Evolutionary conservation across 257 asterid species (phyloP), one percentile per base, ranked within the genome.

Genomic region (Nicotiana attenuata): DNA sequence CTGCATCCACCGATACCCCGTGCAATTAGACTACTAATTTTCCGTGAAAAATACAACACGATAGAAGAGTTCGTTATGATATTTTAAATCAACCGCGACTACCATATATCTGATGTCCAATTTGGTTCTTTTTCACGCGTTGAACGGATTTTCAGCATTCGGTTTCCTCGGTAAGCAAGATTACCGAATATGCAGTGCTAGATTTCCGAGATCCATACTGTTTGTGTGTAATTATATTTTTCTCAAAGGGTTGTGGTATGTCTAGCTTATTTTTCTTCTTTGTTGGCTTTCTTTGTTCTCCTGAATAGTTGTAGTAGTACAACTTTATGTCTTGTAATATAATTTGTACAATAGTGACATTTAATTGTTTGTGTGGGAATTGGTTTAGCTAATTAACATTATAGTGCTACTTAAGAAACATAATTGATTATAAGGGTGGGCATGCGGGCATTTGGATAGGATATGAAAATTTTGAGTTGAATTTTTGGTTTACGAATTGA

Each of bases 1-100:
- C 19, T 89, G 91, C 69, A 56, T 85, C 22, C 47, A 83, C 29
- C 80, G 56, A 52, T 89, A 89, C 47, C 90, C 91, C 0, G 88
- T 87, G 56, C 50, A 85, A 26, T 35, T 78, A 53, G 33, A 22
- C 41, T 24, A 73, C 14, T 81, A 76, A 87, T 45, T 55, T 55
- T 10, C 19, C 20, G 17, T 55, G 22, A 3, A 55, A 55, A 17
- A 11, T 11, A 52, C 57, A 52, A 52, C 57, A 52, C 50, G 50
- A 41, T 41, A 41, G 50, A 52, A 52, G 19, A 3, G 6, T 52
- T 52, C 19, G 5, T 52, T 52, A 0, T 52, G 19, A 15, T 52
- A 52, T 52, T 50, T 52, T 4, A 52, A 50, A 52, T 52, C 57
- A 13, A 52, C 19, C 19, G 0, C 17, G 57, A 41, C 50, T 41